Percentiles rank a stretch among this genome's conserved stretches.
phyloP scores from a whole-genome alignment of 192 early-diverging fungal species.

The Dimargaris verticillata region DNA sequence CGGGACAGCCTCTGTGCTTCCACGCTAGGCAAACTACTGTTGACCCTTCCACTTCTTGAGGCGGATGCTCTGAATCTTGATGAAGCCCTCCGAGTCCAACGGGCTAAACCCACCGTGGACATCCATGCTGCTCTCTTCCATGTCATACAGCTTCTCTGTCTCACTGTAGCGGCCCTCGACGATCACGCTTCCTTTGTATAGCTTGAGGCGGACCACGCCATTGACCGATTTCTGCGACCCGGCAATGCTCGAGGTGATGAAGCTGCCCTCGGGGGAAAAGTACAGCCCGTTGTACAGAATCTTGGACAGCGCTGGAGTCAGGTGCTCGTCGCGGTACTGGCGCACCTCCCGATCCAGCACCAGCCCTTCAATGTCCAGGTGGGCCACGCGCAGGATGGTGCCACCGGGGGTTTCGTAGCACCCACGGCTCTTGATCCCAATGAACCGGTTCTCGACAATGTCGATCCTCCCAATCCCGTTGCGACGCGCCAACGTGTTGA shows the following conservation, averaged over 20 bases:
- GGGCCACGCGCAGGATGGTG: constrained; percentile 85
- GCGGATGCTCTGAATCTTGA: constrained; percentile 93
- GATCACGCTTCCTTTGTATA: constrained; percentile 87
- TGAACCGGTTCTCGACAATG: constrained; percentile 98
- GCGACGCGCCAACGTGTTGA: constrained; percentile 87
- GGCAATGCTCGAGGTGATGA: constrained; percentile 65
- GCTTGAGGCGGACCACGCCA: constrained; percentile 83
- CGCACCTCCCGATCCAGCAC: constrained; percentile 92
- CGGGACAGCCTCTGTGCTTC: too few relatives aligned
- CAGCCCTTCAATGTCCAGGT: constrained; percentile 91
- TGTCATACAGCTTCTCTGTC: constrained; percentile 78
- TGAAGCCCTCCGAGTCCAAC: constrained; percentile 88
- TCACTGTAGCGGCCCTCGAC: constrained; percentile 81
- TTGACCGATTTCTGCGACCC: constrained; percentile 75
- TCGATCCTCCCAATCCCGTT: constrained; percentile 97
- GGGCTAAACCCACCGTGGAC: constrained; percentile 81
- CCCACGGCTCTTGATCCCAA: constrained; percentile 96
- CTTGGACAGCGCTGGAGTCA: constrained; percentile 56
- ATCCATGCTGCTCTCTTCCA: constrained; percentile 94
- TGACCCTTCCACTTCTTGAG: constrained; percentile 65
- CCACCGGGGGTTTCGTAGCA: constrained; percentile 99
- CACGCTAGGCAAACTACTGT: too few relatives aligned
- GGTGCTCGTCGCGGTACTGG: constrained; percentile 79
- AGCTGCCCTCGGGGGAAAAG: constrained; percentile 90
- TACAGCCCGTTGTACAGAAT: constrained; percentile 91